phyloP scores from a whole-genome alignment of 495 filamentous ascomycete genomes.

The Neurospora africana region DNA sequence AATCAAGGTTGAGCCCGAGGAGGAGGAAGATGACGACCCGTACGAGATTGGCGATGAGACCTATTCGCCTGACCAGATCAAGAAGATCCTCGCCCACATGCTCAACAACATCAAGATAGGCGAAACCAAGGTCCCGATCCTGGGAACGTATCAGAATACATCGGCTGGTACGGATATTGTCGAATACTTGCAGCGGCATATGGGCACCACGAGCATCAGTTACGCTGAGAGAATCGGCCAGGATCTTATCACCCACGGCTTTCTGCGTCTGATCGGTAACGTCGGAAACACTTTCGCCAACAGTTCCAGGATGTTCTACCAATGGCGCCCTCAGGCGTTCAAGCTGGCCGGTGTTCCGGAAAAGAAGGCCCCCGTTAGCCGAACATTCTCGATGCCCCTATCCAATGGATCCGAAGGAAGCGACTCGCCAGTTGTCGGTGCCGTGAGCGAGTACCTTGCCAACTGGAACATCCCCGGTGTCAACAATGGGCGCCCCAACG shows the following conservation, averaged over 20 bases:
- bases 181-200: conserved; percentile 82
- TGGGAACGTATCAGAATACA: conserved; percentile 89
- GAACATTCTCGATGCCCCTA: conserved; percentile 54
- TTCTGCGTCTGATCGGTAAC: conserved; percentile 81
- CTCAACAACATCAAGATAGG: conserved; percentile 74
- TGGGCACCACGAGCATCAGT: conserved; percentile 71
- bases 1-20: conserved; percentile 46
- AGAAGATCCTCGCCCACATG: conserved; percentile 82
- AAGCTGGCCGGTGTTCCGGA: conserved; percentile 78
- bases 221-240: conserved; percentile 91
- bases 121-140: conserved; percentile 87
- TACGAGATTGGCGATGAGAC: conserved; percentile 83
- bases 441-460: conserved; percentile 76
- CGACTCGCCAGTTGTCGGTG: conserved; percentile 64
- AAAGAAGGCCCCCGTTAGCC: conserved; percentile 61
- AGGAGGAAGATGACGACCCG: conserved; percentile 57
- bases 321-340: conserved; percentile 90
- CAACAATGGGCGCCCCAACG: conserved; percentile 73
- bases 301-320: conserved; percentile 92
- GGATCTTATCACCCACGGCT: conserved; percentile 78
- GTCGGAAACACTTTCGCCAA: conserved; percentile 95
- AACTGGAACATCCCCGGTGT: conserved; percentile 71
- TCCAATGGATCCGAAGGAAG: conserved; percentile 40
- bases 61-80: conserved; percentile 74
- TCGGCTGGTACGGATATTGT: conserved; percentile 86